Percentiles rank a stretch among this genome's conserved stretches.
Conservation (phyloP, 495 filamentous ascomycete genomes). For the Pseudoneurospora amorphoporcata region DNA sequence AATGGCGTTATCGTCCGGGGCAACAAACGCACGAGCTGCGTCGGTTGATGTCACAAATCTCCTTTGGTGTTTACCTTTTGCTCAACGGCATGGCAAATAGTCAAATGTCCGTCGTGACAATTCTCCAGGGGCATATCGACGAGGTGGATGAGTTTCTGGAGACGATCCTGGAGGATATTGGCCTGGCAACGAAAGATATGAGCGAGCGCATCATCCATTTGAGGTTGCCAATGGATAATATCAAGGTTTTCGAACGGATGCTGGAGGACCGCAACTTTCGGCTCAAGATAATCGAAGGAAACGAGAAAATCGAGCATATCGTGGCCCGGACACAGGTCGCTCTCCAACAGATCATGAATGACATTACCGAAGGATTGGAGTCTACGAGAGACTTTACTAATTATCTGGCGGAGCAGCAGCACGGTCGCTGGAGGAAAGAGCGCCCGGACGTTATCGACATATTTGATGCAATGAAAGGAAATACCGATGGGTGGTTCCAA, state of each 20-base stretch:
- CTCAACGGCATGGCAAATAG: slow-evolving; percentile 80
- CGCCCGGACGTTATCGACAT: slow-evolving; percentile 49
- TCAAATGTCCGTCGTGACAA: slow-evolving; percentile 74
- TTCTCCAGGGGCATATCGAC: slow-evolving; percentile 85
- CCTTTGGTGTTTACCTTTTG: slow-evolving; percentile 85
- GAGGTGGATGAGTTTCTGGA: slow-evolving; percentile 88
- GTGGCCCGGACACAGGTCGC: slow-evolving; percentile 63
- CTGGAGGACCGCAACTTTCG: slow-evolving; percentile 75
- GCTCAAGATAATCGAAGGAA: slow-evolving; percentile 68
- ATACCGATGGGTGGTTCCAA: slow-evolving; percentile 75
- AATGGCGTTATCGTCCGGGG: slow-evolving; percentile 61
- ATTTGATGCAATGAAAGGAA: slow-evolving; percentile 71
- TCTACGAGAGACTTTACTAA: slow-evolving; percentile 66
- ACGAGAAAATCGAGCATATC: slow-evolving; percentile 85
- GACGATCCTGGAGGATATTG: slow-evolving; percentile 73
- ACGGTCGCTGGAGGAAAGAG: slow-evolving; percentile 44
- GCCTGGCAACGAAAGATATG: slow-evolving; percentile 67
- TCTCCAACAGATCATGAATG: slow-evolving; percentile 65
- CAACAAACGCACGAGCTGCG: slow-evolving; percentile 70
- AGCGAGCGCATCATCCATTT: slow-evolving; percentile 64
- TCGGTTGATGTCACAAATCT: slow-evolving; percentile 86
- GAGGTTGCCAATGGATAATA: slow-evolving; percentile 73
- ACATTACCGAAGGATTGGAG: slow-evolving; percentile 66
- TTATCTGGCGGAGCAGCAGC: slow-evolving; percentile 57
- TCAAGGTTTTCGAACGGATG: slow-evolving; percentile 81